phyloP scores from a whole-genome alignment of 192 early-diverging fungal genomes.

The Coemansia sp. region DNA sequence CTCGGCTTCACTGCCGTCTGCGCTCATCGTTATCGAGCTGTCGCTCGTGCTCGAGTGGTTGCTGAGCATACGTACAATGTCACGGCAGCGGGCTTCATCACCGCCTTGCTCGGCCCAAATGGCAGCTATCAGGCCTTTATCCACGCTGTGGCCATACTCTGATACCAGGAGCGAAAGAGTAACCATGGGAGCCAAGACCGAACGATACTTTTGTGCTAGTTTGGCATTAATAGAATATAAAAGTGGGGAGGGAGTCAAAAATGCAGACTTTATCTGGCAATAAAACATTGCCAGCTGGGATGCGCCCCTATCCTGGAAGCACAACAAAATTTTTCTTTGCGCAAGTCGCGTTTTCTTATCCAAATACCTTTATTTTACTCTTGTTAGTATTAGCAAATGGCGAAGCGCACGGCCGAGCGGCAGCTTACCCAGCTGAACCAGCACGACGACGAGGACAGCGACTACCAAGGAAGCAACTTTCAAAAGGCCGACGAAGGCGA shows the following conservation, averaged over 20 bases:
- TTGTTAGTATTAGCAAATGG: constrained; percentile 25
- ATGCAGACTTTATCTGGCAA: neutral
- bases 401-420: constrained; percentile 49
- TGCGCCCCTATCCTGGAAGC: neutral
- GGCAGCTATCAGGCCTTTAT: constrained; percentile 34
- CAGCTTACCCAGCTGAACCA: constrained; percentile 57
- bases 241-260: neutral
- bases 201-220: too few relatives aligned
- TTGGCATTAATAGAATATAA: neutral
- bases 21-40: neutral
- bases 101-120: constrained; percentile 44
- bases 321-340: neutral
- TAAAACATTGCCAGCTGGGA: neutral
- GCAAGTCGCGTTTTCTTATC: neutral
- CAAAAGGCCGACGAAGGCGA: constrained; percentile 23
- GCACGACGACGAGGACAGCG: constrained; percentile 43
- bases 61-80: constrained; percentile 48
- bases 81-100: constrained; percentile 31
- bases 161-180: constrained; percentile 33
- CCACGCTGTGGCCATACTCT: constrained; percentile 37
- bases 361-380: neutral
- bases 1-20: constrained; percentile 6
- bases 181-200: constrained; percentile 8
- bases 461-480: constrained; percentile 19
- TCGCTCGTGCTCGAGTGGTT: constrained; percentile 9